A percentile compares a stretch with the other conserved stretches of the same genome.
Evolutionary conservation across 2,329 filamentous ascomycete species (phyloP).

Genomic region (Xylariaceae sp.): DNA sequence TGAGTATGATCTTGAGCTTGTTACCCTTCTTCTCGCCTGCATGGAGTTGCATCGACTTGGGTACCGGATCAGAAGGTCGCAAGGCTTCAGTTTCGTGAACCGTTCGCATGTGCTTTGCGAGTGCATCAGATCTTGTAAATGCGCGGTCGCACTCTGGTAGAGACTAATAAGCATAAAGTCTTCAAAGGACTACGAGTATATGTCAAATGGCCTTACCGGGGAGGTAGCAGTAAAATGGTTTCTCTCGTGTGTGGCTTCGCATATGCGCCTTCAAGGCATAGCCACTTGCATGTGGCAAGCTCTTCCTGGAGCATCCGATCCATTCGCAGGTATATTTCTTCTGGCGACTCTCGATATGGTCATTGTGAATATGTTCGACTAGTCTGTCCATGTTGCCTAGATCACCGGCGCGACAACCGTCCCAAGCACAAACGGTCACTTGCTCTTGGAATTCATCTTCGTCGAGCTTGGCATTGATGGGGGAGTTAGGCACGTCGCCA

Average conservation of each 20-base stretch:
- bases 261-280: slow-evolving; percentile 97
- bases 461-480: slow-evolving; percentile 69
- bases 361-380: slow-evolving; percentile 86
- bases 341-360: slow-evolving; percentile 90
- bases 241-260: slow-evolving; percentile 96
- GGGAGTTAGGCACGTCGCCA: slow-evolving; percentile 79
- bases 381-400: slow-evolving; percentile 81
- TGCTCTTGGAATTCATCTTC: slow-evolving; percentile 81
- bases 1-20: slow-evolving; percentile 69
- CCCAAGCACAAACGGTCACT: slow-evolving; percentile 80
- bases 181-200: not conserved
- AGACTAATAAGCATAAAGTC: slow-evolving; percentile 18
- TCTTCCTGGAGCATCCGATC: slow-evolving; percentile 87
- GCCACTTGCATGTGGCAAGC: slow-evolving; percentile 89
- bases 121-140: slow-evolving; percentile 92
- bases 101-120: slow-evolving; percentile 98
- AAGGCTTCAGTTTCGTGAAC: slow-evolving; percentile 96
- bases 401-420: slow-evolving; percentile 74
- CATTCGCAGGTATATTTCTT: slow-evolving; percentile 99
- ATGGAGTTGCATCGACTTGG: slow-evolving; percentile 68
- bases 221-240: slow-evolving; percentile 95
- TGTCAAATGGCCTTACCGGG: slow-evolving; percentile 70
- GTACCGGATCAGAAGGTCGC: slow-evolving; percentile 77
- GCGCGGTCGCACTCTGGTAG: slow-evolving; percentile 89
- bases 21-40: slow-evolving; percentile 52